Conservation (phyloP, 1,139 yeast genomes). For the Martiniozyma asiatica region DNA sequence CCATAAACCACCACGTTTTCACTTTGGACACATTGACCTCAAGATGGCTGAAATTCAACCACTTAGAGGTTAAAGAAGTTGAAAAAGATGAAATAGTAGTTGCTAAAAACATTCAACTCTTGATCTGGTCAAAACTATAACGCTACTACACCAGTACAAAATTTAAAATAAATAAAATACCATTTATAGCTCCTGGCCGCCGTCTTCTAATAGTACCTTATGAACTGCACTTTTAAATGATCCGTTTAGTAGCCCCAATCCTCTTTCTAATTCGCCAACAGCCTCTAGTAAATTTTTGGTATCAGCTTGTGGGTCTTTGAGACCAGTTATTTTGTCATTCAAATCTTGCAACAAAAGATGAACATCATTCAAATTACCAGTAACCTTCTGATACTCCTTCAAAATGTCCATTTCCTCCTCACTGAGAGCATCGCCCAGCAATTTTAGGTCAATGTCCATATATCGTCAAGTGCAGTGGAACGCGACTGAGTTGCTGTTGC, state of each 20-base stretch:
- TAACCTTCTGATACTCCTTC: slow-evolving; percentile 2
- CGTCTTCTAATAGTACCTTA: slow-evolving; percentile 4
- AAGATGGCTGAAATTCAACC: too few species aligned
- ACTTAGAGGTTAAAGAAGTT: too few species aligned
- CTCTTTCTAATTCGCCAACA: slow-evolving; percentile 1
- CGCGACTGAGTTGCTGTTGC: too few species aligned
- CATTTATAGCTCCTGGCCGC: too few species aligned
- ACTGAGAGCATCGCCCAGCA: not conserved
- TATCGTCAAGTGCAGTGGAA: too few species aligned
- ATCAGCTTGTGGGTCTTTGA: not conserved
- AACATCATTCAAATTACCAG: not conserved
- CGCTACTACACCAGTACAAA: too few species aligned
- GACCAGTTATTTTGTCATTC: slow-evolving; percentile 1
- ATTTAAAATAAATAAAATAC: too few species aligned
- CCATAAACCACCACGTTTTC: too few species aligned
- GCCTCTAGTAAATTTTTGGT: slow-evolving; percentile 1
- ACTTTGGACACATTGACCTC: too few species aligned
- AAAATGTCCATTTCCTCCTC: slow-evolving; percentile 2
- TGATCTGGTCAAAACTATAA: too few species aligned
- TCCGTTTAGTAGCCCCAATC: slow-evolving; percentile 1
- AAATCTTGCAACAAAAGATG: not conserved
- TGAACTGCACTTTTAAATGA: slow-evolving; percentile 4
- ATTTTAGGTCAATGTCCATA: not conserved
- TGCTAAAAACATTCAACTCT: too few species aligned
- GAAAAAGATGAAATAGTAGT: too few species aligned